Evolutionary conservation across 176 grass and related monocot genomes (phyloP).

Genomic region (Elaeis guineensis): DNA sequence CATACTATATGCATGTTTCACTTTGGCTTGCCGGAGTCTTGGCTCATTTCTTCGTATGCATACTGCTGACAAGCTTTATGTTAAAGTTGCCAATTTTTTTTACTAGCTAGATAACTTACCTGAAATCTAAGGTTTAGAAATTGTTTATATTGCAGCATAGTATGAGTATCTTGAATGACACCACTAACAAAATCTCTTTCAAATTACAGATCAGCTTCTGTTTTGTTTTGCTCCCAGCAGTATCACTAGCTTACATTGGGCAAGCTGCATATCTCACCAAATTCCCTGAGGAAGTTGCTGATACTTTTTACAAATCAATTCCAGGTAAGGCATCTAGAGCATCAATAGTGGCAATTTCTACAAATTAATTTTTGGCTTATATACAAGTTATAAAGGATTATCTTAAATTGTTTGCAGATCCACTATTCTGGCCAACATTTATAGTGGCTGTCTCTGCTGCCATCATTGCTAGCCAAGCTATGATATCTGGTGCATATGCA

Average conservation of each 20-base stretch:
- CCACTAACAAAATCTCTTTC: background rate
- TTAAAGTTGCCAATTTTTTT: too few species aligned
- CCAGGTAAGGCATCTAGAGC: too few species aligned
- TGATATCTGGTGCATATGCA: conserved; percentile 55
- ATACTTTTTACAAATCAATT: too few species aligned
- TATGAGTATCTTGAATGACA: background rate
- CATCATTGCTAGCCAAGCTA: conserved; percentile 67
- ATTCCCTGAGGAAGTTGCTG: too few species aligned
- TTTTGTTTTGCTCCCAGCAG: conserved; percentile 35
- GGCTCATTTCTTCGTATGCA: too few species aligned
- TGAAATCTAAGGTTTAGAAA: background rate
- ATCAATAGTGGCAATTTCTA: too few species aligned
- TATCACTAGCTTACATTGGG: conserved; percentile 10
- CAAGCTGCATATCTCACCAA: background rate
- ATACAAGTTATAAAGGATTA: too few species aligned
- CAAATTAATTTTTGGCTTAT: too few species aligned
- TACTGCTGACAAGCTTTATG: too few species aligned
- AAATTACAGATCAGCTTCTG: conserved; percentile 45
- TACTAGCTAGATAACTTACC: too few species aligned
- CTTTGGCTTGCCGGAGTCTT: too few species aligned
- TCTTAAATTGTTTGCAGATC: conserved; percentile 17
- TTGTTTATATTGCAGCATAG: background rate
- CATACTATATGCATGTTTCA: too few species aligned
- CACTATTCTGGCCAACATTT: conserved; percentile 58
- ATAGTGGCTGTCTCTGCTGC: conserved; percentile 45